Conservation (phyloP, 768 basidiomycete genomes). For the Kwoniella botswanensis region DNA sequence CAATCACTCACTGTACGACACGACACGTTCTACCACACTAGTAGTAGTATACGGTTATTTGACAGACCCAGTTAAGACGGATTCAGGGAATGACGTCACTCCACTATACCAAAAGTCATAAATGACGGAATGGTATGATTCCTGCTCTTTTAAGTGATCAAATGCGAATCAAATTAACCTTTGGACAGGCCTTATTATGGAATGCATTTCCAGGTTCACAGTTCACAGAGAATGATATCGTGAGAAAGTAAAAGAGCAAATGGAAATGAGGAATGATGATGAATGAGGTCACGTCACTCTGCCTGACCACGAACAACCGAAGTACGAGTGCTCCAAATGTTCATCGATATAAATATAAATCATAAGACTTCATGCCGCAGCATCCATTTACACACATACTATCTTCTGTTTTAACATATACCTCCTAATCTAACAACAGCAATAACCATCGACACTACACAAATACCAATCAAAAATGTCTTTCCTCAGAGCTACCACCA, state of each 20-base stretch:
- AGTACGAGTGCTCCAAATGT: not conserved
- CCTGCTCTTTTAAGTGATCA: too few species aligned
- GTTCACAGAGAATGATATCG: too few species aligned
- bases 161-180: too few species aligned
- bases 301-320: not conserved
- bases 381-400: too few species aligned
- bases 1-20: not conserved
- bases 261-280: not conserved
- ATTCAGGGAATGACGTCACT: slow-evolving; percentile 8
- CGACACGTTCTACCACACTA: not conserved
- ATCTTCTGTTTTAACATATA: too few species aligned
- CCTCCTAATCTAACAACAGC: too few species aligned
- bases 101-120: not conserved
- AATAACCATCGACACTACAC: too few species aligned
- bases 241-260: not conserved
- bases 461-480: too few species aligned
- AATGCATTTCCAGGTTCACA: too few species aligned
- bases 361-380: too few species aligned
- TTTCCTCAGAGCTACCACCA: slow-evolving; percentile 25
- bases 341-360: not conserved
- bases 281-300: slow-evolving; percentile 16
- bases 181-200: too few species aligned
- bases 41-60: not conserved
- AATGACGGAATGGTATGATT: not conserved
- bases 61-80: not conserved